Conservation (phyloP, 495 filamentous ascomycete species). For the Penicillium cosmopolitanum region DNA sequence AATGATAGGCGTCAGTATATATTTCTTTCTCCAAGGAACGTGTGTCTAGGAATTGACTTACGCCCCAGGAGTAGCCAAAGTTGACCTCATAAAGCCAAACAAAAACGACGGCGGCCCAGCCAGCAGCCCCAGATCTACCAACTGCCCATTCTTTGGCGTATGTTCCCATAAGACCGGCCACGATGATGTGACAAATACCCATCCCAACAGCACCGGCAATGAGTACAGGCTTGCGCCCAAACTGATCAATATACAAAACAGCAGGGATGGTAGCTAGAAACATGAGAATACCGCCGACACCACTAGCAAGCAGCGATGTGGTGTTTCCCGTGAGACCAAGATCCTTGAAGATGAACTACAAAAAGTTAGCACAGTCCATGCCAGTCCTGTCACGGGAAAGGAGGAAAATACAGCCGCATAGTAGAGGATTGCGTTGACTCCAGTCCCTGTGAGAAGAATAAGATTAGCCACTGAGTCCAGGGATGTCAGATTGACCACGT, state of each 20-base stretch:
- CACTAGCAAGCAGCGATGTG: slow-evolving; percentile 59
- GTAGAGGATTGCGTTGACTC: slow-evolving; percentile 48
- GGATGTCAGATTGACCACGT: no score
- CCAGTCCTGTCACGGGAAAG: no score
- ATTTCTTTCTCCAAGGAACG: background rate
- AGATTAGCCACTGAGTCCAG: no score
- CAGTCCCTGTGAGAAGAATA: background rate
- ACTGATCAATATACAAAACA: slow-evolving; percentile 39
- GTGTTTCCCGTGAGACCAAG: slow-evolving; percentile 45
- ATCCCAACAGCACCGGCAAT: background rate
- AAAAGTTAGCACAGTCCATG: no score
- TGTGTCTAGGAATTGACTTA: background rate
- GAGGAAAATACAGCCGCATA: slow-evolving; percentile 38
- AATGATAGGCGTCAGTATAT: background rate
- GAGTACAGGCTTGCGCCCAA: background rate
- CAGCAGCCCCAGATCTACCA: background rate
- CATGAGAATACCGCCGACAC: slow-evolving; percentile 65
- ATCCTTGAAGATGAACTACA: slow-evolving; percentile 61
- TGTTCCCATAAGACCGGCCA: background rate
- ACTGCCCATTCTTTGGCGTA: background rate
- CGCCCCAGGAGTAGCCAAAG: background rate
- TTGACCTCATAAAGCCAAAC: background rate
- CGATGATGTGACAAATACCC: background rate
- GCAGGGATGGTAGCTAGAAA: slow-evolving; percentile 62
- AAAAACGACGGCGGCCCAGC: background rate